Base-by-base conservation (phyloP, 176 grass and related monocot genomes). In the Eremochloa ophiuroides region DNA sequence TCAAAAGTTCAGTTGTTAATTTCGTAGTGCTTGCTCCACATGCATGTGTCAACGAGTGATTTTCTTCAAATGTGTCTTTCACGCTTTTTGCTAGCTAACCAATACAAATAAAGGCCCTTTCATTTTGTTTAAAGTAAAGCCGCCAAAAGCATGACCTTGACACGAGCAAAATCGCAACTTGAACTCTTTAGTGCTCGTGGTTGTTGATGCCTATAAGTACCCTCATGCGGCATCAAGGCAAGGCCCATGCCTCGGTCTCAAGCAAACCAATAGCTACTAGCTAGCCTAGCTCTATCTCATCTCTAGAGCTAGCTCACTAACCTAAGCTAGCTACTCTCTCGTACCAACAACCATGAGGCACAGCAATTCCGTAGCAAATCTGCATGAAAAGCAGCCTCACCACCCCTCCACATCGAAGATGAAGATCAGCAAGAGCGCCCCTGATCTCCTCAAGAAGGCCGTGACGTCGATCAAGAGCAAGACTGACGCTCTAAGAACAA, bases 391-490 rank as follows among this genome's bases (percentile, higher is more conserved):
- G 27, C 28, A 82, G 26, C 38, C n/a, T 66, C 50, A 27, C 13
- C 16, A 41, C 1, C 29, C 66, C 61, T 34, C 25, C 26, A 25
- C 40, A 39, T 62, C 60, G 0, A 88, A 91, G 62, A 72, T 86
- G 79, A 95, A 84, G 88, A 84, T 84, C 38, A 44, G 88, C 73
- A 94, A 93, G 80, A 72, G 69, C 33, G 87, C 80, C 44, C 84
- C 88, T 0, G 79, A 59, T 59, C 85, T 99, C 35, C 37, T 95
- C 64, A 99, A 91, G 87, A 86, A 90, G 74, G 94, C 77, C 10
- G 90, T 74, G 61, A 61, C 76, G 27, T 53, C 69, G 10, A 40
- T 93, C 20, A 99, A 83, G 81, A 83, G 74, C 78, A 99, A 90
- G 88, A 74, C 87, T 2, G 69, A 77, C 10, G 80, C 74, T 4